These are phyloP conservation scores for Fusarium nelsonii DNA, from an alignment of 2,329 filamentous ascomycete genomes.

Conservation along the genomic window DNA sequence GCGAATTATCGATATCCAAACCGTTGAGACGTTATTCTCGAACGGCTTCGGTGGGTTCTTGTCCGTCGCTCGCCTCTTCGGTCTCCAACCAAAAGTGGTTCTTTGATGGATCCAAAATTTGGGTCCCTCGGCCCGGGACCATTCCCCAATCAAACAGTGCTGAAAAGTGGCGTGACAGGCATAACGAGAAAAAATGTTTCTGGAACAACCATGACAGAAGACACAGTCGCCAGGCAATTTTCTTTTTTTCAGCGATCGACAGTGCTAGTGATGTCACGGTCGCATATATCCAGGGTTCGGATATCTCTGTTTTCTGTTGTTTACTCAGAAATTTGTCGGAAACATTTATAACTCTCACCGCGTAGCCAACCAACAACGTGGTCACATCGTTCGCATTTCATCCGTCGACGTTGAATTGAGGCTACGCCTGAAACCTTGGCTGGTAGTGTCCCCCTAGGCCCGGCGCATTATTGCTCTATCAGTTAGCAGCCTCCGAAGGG, in stretches of 20 bases:
- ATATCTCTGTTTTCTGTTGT: neutral
- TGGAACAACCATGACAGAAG: neutral
- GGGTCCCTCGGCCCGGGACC: neutral
- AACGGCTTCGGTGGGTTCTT: neutral
- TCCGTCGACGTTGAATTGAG: neutral
- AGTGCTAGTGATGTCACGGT: neutral
- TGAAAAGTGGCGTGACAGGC: neutral
- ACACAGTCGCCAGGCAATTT: too few species aligned
- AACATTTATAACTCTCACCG: neutral
- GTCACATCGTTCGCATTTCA: neutral
- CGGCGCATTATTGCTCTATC: neutral
- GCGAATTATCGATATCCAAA: neutral
- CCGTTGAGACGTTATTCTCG: neutral
- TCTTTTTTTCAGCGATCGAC: neutral
- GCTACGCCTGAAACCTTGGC: neutral
- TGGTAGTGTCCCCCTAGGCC: neutral
- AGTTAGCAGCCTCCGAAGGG: neutral
- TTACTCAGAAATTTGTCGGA: neutral
- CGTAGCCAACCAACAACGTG: neutral
- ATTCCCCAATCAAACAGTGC: neutral
- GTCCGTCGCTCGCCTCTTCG: neutral
- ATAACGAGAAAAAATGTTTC: neutral
- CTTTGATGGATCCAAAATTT: neutral
- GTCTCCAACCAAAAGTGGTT: neutral
- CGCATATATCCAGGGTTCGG: neutral